Evolutionary conservation across 345 rosid genomes (phyloP), one percentile per base, ranked within the genome.

Genomic region (Draba incana): DNA sequence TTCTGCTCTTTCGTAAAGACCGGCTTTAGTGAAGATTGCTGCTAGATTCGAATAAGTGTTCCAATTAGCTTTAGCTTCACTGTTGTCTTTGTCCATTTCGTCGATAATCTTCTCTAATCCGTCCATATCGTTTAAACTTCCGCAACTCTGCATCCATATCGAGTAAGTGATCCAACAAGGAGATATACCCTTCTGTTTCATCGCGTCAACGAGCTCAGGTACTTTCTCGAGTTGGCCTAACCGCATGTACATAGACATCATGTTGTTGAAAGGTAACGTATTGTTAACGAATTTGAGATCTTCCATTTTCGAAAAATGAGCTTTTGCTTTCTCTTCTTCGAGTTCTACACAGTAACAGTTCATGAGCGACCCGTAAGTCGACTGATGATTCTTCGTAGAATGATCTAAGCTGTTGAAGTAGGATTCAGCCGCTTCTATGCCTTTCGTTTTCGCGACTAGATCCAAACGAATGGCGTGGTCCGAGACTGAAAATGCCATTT

Each of bases 101-200:
- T 69, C 72, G 25, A 76, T 25, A 59, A 75, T 14, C 61, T 63
- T 75, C 38, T 75, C 71, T 47, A 75, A 8, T 41, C 74, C 74
- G 4, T 84, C 84, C 1, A 87, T 41, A 43, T 87, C 88, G 46
- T 83, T 79, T 30, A 82, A 73, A 30, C 54, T 43, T 1, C 81
- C 79, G 45, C 52, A 83, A 78, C 92, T 84, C 70, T 84, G 88
- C 88, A 93, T 84, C 97, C 84, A 86, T 1, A 84, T 16, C 13
- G 58, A 58, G 48, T 82, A 90, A 42, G 81, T 77, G 24, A 57
- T 59, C 8, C 47, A 14, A 66, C 72, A 61, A 8, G 65, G 85
- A 11, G 75, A 11, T 41, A 81, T 46, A 13, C 55, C 78, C 35
- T 66, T 82, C 76, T 16, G 76, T 72, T 83, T 85, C 90, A 93